Evolutionary conservation across 306 rosid species (phyloP).

Genomic region (Hippophae gyantsensis): DNA sequence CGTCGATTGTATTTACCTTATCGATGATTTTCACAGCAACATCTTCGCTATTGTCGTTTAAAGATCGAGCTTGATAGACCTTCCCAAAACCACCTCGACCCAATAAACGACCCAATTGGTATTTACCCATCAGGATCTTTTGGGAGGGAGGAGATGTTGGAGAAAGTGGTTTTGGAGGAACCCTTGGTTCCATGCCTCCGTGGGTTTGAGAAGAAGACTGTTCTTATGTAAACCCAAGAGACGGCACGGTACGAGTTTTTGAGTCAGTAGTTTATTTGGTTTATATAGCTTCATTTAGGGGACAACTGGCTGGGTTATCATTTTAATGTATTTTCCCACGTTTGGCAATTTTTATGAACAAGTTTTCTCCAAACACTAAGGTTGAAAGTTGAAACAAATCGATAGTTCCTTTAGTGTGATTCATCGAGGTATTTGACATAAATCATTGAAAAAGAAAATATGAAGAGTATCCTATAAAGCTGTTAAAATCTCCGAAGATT

Average conservation of each 20-base stretch:
- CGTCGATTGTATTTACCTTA: constrained; percentile 49
- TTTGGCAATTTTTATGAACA: no score
- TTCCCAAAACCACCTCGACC: constrained; percentile 95
- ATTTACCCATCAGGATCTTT: constrained; percentile 49
- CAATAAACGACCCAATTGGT: constrained; percentile 42
- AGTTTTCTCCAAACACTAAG: no score
- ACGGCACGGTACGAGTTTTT: not conserved
- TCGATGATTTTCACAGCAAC: constrained; percentile 78
- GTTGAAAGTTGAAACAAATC: no score
- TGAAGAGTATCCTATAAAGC: no score
- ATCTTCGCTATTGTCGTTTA: constrained; percentile 30
- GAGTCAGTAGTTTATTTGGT: not conserved
- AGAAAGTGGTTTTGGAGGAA: constrained; percentile 19
- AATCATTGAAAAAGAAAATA: no score
- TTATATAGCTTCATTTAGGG: not conserved
- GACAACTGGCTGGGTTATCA: not conserved
- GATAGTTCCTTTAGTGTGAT: no score
- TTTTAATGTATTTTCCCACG: no score
- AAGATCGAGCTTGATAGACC: constrained; percentile 58
- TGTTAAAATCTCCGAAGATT: no score
- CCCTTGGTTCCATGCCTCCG: constrained; percentile 38
- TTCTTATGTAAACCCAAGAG: not conserved
- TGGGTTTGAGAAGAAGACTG: not conserved
- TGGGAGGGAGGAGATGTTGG: constrained; percentile 10
- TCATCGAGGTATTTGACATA: no score